Percentiles rank a stretch among this genome's conserved stretches.
These are phyloP conservation scores for Globisporangium recalcitrans DNA, from an alignment of 352 stramenopile species.

Conservation along the genomic window DNA sequence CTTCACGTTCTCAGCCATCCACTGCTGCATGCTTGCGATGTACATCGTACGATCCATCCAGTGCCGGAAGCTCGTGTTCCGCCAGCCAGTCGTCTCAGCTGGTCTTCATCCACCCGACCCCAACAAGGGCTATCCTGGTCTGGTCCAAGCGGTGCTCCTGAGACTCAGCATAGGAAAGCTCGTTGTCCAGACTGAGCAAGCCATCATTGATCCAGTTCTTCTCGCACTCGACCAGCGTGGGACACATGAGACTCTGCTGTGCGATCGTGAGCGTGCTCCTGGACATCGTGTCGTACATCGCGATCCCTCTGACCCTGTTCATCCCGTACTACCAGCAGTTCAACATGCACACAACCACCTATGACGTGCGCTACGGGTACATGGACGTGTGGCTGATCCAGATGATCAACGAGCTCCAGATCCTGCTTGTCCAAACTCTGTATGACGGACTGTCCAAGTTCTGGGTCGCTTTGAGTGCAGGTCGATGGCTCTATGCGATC, in stretches of 20 bases:
- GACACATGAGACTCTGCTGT: background rate
- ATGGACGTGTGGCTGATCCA: constrained; percentile 29
- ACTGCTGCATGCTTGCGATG: background rate
- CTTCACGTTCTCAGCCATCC: background rate
- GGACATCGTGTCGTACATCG: constrained; percentile 25
- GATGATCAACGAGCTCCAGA: constrained; percentile 29
- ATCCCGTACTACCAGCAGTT: constrained; percentile 22
- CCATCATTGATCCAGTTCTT: background rate
- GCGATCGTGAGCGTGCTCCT: constrained; percentile 26
- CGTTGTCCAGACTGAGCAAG: background rate
- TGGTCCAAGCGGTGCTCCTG: background rate
- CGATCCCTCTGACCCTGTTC: constrained; percentile 21
- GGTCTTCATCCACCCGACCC: background rate
- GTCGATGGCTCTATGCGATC: constrained; percentile 20
- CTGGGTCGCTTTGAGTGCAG: constrained; percentile 29
- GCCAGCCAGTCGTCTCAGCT: constrained; percentile 9
- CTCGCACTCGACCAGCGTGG: background rate
- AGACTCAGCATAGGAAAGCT: background rate
- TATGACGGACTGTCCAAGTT: constrained; percentile 21
- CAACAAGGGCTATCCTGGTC: background rate
- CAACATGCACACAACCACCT: constrained; percentile 13
- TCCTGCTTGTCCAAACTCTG: constrained; percentile 28
- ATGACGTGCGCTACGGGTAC: constrained; percentile 22
- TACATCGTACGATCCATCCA: constrained; percentile 7
- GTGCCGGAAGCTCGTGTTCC: constrained; percentile 6